These are phyloP conservation scores for Mrakia gelida DNA, from an alignment of 768 basidiomycete genomes.

Conservation along the genomic window DNA sequence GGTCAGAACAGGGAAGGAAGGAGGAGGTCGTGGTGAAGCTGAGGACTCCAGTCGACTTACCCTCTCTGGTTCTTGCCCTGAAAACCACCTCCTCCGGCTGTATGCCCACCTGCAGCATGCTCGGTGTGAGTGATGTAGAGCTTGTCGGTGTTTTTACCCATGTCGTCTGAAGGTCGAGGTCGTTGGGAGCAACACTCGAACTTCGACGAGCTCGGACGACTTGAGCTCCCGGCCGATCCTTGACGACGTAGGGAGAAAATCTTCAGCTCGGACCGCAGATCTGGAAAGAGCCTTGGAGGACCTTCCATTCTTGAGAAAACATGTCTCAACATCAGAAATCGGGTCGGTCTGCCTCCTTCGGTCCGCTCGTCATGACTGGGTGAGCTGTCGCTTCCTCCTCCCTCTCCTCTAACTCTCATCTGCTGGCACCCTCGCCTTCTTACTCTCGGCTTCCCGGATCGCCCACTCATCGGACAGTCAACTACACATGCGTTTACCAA, in stretches of 20 bases:
- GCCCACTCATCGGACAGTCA: no score
- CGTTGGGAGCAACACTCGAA: not conserved
- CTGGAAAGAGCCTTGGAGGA: no score
- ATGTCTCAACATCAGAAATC: no score
- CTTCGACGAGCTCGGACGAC: not conserved
- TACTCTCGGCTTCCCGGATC: conserved; percentile 31
- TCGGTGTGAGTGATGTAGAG: conserved; percentile 41
- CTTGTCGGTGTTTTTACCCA: conserved; percentile 12
- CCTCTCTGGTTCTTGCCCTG: not conserved
- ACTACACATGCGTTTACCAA: not conserved
- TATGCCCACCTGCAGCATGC: not conserved
- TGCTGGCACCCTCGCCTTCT: not conserved
- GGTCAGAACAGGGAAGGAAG: not conserved
- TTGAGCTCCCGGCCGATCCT: not conserved
- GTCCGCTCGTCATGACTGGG: no score
- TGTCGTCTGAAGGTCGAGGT: not conserved
- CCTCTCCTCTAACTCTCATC: not conserved
- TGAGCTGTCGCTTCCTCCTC: not conserved
- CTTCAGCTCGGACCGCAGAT: not conserved
- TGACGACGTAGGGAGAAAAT: not conserved
- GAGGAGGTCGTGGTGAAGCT: not conserved
- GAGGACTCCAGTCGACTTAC: no score
- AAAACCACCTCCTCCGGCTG: conserved; percentile 2
- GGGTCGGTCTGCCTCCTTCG: no score
- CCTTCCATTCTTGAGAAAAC: no score